A percentile compares a stretch with the other conserved stretches of the same genome.
These are phyloP conservation scores for Paxillus involutus DNA, from an alignment of 768 basidiomycete species.

Conservation along the genomic window DNA sequence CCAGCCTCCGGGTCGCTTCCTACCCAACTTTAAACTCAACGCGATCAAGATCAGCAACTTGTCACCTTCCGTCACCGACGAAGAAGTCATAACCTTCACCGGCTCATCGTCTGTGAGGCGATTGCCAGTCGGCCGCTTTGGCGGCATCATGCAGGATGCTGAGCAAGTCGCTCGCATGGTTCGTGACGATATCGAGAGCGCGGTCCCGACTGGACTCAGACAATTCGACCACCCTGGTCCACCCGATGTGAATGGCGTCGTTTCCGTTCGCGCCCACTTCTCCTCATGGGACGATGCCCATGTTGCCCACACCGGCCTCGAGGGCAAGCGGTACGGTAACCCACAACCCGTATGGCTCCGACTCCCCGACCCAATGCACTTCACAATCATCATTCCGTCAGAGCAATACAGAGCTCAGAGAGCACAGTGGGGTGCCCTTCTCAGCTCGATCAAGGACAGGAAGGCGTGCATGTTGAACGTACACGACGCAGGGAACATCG, in stretches of 20 bases:
- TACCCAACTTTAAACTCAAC: conserved; percentile 26
- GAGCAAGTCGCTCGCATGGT: conserved; percentile 21
- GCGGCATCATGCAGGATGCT: conserved; percentile 17
- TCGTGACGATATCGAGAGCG: conserved; percentile 21
- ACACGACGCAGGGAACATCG: conserved; percentile 19
- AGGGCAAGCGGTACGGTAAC: conserved; percentile 32
- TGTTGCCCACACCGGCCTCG: conserved; percentile 35
- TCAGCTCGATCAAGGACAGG: conserved; percentile 34
- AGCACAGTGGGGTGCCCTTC: conserved; percentile 46
- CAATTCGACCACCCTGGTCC: conserved; percentile 26
- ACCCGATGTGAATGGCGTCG: conserved; percentile 29
- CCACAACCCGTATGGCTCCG: conserved; percentile 34
- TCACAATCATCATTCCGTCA: conserved; percentile 45
- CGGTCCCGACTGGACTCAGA: conserved; percentile 15
- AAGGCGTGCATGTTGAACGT: conserved; percentile 36
- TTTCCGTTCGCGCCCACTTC: conserved; percentile 45
- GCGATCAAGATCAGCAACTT: conserved; percentile 47
- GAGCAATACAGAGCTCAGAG: conserved; percentile 54
- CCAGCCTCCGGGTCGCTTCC: conserved; percentile 32
- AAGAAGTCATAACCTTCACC: conserved; percentile 29
- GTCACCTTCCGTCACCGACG: conserved; percentile 25
- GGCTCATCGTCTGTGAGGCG: conserved; percentile 26
- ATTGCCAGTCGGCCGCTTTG: conserved; percentile 21
- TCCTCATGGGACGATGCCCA: conserved; percentile 49
- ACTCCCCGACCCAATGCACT: conserved; percentile 51